Percentiles rank a stretch among this genome's conserved stretches.
These are phyloP conservation scores for Lolium rigidum DNA, from an alignment of 176 grass and related monocot species.

Conservation along the genomic window DNA sequence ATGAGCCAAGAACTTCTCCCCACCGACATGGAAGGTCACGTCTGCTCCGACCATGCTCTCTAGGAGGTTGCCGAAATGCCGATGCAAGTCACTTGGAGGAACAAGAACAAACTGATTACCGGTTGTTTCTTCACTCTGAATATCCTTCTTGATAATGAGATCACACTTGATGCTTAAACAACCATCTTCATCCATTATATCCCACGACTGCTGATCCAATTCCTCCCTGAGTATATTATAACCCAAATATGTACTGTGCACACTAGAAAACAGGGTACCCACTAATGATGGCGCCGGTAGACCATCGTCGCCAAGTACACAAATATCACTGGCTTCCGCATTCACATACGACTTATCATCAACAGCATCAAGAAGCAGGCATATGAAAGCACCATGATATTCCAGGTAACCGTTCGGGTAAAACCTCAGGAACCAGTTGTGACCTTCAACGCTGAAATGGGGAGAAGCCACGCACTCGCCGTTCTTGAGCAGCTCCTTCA, in stretches of 20 bases:
- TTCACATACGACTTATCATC: not conserved
- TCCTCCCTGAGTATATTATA: not conserved
- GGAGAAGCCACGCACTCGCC: not conserved
- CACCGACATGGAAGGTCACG: constrained; percentile 8
- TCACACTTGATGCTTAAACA: not conserved
- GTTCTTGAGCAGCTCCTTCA: not conserved
- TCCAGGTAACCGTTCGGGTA: not conserved
- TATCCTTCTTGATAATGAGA: not conserved
- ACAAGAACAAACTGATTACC: not conserved
- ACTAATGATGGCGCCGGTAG: not conserved
- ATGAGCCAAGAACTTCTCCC: constrained; percentile 15
- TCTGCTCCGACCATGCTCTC: constrained; percentile 16
- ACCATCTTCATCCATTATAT: not conserved
- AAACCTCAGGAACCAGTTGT: not conserved
- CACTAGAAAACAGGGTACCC: too few relatives aligned
- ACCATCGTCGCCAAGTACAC: not conserved
- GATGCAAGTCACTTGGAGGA: constrained; percentile 6
- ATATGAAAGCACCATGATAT: not conserved
- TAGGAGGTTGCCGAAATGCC: not conserved
- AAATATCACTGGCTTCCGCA: not conserved
- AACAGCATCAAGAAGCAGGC: not conserved
- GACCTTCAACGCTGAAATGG: not conserved
- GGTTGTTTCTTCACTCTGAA: not conserved
- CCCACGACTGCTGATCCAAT: not conserved
- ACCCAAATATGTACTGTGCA: too few relatives aligned